Percentiles rank a stretch among this genome's conserved stretches.
Conservation (phyloP, 805 yeast genomes). For the Clavispora carvajalis region DNA sequence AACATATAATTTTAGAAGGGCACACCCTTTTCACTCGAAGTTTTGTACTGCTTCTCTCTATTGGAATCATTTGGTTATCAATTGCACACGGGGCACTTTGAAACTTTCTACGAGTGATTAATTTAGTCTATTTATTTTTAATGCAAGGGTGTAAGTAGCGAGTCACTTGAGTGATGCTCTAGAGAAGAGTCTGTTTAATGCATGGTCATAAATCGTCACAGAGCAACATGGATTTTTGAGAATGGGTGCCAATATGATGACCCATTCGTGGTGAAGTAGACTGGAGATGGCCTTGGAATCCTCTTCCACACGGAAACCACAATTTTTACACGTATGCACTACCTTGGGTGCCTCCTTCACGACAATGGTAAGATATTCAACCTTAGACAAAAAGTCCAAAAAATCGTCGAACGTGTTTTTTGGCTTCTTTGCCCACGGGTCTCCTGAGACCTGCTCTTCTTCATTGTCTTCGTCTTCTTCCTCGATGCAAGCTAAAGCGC, state of each 20-base stretch:
- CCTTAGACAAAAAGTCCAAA: conserved; percentile 16
- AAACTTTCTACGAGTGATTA: no score
- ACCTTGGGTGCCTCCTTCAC: conserved; percentile 19
- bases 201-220: conserved; percentile 13
- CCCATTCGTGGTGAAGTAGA: conserved; percentile 16
- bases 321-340: conserved; percentile 27
- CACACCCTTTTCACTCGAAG: background rate
- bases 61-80: background rate
- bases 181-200: conserved; percentile 9
- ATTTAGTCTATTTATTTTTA: no score
- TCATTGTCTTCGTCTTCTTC: conserved; percentile 5
- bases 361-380: conserved; percentile 20
- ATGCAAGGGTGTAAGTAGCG: background rate
- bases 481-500: background rate
- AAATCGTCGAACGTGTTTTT: conserved; percentile 20
- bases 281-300: conserved; percentile 7
- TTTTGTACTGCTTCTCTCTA: background rate
- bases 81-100: background rate
- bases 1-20: background rate
- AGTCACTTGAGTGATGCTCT: background rate
- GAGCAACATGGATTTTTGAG: conserved; percentile 10
- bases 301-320: conserved; percentile 22
- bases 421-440: conserved; percentile 18
- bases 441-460: conserved; percentile 10
- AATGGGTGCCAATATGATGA: conserved; percentile 14